A percentile compares a stretch with the other conserved stretches of the same genome.
phyloP scores from a whole-genome alignment of 805 yeast species.

The Danielia oregonensis region DNA sequence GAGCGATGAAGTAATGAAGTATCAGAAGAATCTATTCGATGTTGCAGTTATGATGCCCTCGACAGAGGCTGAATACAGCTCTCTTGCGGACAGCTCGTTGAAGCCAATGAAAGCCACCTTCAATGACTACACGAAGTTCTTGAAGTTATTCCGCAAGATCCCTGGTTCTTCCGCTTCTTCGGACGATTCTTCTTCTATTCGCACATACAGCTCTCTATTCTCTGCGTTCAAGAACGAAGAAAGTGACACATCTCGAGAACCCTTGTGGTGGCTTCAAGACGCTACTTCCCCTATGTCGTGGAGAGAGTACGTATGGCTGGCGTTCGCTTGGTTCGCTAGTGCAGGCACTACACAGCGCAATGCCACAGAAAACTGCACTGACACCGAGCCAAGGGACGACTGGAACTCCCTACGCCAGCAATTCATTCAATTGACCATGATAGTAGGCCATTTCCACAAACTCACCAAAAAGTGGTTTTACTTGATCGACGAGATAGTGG shows the following conservation, averaged over 20 bases:
- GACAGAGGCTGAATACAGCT: constrained; percentile 7
- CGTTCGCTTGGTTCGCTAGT: constrained; percentile 83
- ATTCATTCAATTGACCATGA: constrained; percentile 17
- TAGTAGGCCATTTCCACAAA: constrained; percentile 38
- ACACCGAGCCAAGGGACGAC: constrained; percentile 4
- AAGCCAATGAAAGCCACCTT: constrained; percentile 26
- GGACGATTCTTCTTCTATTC: constrained; percentile 28
- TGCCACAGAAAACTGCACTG: constrained; percentile 6
- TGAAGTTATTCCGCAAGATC: constrained; percentile 25
- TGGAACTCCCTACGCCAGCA: constrained; percentile 2
- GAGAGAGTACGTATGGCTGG: constrained; percentile 60
- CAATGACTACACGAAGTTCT: constrained; percentile 36
- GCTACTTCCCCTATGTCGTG: constrained; percentile 51
- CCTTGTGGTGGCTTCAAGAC: constrained; percentile 41
- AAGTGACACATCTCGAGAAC: constrained; percentile 18
- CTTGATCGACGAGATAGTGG: constrained; percentile 31
- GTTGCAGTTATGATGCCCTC: constrained; percentile 26
- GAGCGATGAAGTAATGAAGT: constrained; percentile 61
- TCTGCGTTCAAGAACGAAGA: constrained; percentile 11
- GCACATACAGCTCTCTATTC: constrained; percentile 24
- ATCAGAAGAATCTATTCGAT: constrained; percentile 51
- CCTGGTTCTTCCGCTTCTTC: constrained; percentile 15
- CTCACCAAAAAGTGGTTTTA: constrained; percentile 36
- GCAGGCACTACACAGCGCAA: constrained; percentile 56
- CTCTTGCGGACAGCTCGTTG: constrained; percentile 6